phyloP scores from a whole-genome alignment of 1,284 basidiomycete genomes.

The Trametes polyzona region DNA sequence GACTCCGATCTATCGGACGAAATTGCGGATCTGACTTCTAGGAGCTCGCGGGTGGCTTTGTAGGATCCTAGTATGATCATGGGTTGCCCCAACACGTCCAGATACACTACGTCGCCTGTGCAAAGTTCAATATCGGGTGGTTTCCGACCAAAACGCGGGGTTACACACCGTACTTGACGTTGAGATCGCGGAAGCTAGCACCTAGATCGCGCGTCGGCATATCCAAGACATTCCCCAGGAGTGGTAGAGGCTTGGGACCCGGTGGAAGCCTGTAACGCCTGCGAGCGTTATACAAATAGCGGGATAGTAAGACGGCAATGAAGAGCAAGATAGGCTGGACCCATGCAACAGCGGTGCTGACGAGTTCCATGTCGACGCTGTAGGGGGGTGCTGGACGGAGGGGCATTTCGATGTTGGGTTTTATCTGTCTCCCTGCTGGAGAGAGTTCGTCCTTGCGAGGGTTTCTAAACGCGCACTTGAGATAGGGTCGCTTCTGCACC shows the following conservation, averaged over 20 bases:
- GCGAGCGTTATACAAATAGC: not conserved
- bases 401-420: too few relatives aligned
- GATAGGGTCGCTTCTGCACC: too few relatives aligned
- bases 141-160: not conserved
- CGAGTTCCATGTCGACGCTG: not conserved
- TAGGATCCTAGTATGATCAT: constrained; percentile 13
- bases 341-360: not conserved
- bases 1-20: constrained; percentile 8
- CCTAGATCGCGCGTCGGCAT: constrained; percentile 12
- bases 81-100: constrained; percentile 9
- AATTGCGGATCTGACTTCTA: constrained; percentile 10
- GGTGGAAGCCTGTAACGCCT: constrained; percentile 10
- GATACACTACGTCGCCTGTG: constrained; percentile 17
- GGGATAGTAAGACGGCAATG: not conserved
- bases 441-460: too few relatives aligned
- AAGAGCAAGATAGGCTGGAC: not conserved
- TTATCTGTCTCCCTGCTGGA: too few relatives aligned
- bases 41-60: constrained; percentile 6
- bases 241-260: constrained; percentile 14
- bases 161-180: constrained; percentile 13
- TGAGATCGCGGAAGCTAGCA: constrained; percentile 9
- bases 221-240: constrained; percentile 18
- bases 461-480: too few relatives aligned
- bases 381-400: not conserved
- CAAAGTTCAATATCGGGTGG: not conserved